Evolutionary conservation across 2,329 filamentous ascomycete species (phyloP).

Genomic region (Pseudogymnoascus sp.): DNA sequence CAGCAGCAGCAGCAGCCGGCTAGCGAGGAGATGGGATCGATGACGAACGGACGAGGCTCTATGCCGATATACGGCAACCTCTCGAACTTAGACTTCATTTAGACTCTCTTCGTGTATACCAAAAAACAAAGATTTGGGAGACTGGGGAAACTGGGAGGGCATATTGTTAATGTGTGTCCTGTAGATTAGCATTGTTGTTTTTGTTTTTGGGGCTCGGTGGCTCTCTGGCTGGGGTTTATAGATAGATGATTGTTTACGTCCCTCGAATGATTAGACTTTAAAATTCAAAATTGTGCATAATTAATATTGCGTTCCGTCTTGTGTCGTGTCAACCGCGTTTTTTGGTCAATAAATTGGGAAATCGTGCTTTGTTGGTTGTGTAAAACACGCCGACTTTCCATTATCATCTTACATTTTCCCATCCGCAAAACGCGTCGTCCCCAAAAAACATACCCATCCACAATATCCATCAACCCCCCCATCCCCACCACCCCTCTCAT

Average conservation of each 20-base stretch:
- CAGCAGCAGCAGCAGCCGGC: conserved; percentile 19
- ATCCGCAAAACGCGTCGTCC: background rate
- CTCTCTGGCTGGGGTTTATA: conserved; percentile 6
- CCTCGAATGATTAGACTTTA: conserved; percentile 6
- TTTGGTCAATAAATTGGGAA: background rate
- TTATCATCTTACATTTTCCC: background rate
- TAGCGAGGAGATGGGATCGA: conserved; percentile 20
- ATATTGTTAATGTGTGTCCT: conserved; percentile 3
- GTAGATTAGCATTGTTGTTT: conserved; percentile 10
- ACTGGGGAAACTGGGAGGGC: background rate
- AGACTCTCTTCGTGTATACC: conserved; percentile 7
- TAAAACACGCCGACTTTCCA: background rate
- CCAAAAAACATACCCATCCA: background rate
- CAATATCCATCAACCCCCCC: background rate
- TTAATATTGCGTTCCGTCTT: background rate
- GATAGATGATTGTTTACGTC: conserved; percentile 5
- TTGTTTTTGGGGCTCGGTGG: conserved; percentile 9
- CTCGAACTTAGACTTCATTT: conserved; percentile 6
- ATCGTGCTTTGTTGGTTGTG: background rate
- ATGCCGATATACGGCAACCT: conserved; percentile 44
- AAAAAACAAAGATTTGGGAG: background rate
- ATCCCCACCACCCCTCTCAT: background rate
- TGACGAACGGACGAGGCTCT: conserved; percentile 19
- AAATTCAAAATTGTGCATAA: conserved; percentile 9
- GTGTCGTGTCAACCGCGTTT: background rate